Percentiles rank a stretch among this genome's conserved stretches.
phyloP scores from a whole-genome alignment of 345 rosid genomes.

The Zanthoxylum bungeanum region DNA sequence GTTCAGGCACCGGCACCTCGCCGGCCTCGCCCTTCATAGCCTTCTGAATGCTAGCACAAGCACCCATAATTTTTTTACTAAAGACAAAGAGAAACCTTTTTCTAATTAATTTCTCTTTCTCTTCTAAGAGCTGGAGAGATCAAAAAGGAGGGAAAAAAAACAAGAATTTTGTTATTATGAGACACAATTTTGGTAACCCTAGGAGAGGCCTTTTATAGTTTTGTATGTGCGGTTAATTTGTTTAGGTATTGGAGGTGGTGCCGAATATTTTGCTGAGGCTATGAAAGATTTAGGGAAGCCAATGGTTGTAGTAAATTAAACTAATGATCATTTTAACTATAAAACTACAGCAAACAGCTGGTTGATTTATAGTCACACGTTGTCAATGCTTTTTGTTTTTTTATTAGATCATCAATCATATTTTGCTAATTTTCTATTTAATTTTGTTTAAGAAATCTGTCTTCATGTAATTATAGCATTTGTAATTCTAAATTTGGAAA shows the following conservation, averaged over 20 bases:
- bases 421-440: too few species aligned
- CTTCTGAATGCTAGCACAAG: constrained; percentile 24
- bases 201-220: not conserved
- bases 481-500: too few species aligned
- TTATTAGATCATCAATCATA: too few species aligned
- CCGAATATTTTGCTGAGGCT: constrained; percentile 1
- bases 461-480: too few species aligned
- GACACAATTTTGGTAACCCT: not conserved
- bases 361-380: not conserved
- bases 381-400: not conserved
- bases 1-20: constrained; percentile 4
- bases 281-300: not conserved
- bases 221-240: too few species aligned
- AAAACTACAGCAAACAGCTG: not conserved
- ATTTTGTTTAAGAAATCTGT: too few species aligned
- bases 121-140: not conserved
- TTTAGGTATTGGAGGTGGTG: not conserved
- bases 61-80: constrained; percentile 15
- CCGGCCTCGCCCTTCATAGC: constrained; percentile 2
- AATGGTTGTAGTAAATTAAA: not conserved
- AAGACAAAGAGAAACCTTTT: not conserved
- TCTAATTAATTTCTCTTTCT: not conserved
- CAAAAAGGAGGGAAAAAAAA: not conserved
- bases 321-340: not conserved
- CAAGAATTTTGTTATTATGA: not conserved